Base-by-base conservation (phyloP, 495 filamentous ascomycete species). In the Talaromyces liani region DNA sequence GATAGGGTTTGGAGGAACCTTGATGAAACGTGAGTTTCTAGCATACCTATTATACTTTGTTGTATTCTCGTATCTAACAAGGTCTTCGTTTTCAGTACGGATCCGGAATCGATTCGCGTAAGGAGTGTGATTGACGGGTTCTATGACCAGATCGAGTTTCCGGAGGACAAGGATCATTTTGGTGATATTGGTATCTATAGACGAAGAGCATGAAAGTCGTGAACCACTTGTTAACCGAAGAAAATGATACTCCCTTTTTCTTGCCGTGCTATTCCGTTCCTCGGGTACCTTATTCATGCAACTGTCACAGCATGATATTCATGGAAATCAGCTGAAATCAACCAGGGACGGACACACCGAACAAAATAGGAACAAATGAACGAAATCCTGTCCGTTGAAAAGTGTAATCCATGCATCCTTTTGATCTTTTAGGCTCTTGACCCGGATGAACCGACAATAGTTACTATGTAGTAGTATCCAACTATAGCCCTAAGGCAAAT, bases 101-200 rank as follows among this genome's bases (percentile, higher is more conserved):
- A 72, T 58, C 70, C 70, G 9, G 70, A 70, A 39, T 72, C 66
- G 12, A 22, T 47, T 58, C 62, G 70, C 1, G 65, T 72, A 8
- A 65, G 8, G 18, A 62, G 45, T 2, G 68, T 70, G 68, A 59
- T 70, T 16, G 36, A 66, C 22, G n/a, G 64, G 45, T 29, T 55
- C 24, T 72, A 72, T 62, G 61, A 59, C 5, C 66, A 62, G 29
- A 60, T 61, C 20, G 31, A 58, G 2, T 58, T 72, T 47, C 58
- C 56, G 1, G 70, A 72, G n/a, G 45, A 49, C n/a, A 3, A 22
- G 45, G 45, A n/a, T 18, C 70, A 63, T 36, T 69, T 72, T 56
- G 70, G 70, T 9, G 68, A 72, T 49, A 41, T 72, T 51, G 65
- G 64, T 22, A 59, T 70, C 9, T 70, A 72, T 54, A 65, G 64